A percentile compares a stretch with the other conserved stretches of the same genome.
phyloP scores from a whole-genome alignment of 257 asterid species.

The Hygrophila difformis region DNA sequence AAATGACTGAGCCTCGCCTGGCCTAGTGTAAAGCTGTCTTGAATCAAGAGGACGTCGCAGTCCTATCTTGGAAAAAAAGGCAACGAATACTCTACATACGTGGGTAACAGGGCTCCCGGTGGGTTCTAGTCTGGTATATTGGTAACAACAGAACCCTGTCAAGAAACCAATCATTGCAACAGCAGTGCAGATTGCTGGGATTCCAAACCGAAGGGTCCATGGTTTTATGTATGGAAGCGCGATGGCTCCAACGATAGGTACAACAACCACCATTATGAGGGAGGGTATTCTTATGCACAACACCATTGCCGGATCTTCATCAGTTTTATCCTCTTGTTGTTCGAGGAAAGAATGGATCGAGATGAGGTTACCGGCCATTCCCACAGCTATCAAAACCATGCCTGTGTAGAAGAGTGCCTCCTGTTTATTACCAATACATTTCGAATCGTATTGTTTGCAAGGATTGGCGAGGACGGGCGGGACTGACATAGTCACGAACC shows the following conservation, averaged over 20 bases:
- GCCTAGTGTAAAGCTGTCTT: conserved; percentile 1
- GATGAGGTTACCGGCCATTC: conserved; percentile 28
- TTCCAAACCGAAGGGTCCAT: conserved; percentile 41
- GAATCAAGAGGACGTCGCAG: conserved; percentile 13
- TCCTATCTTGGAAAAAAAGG: conserved; percentile 21
- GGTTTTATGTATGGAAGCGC: conserved; percentile 47
- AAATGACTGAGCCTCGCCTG: neutral
- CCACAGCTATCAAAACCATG: conserved; percentile 36
- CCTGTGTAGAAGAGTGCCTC: conserved; percentile 35
- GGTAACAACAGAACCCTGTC: conserved; percentile 21
- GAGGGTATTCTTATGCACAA: neutral
- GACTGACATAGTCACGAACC: conserved; percentile 41
- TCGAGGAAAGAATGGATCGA: conserved; percentile 20
- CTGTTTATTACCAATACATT: conserved; percentile 40
- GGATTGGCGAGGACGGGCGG: conserved; percentile 35
- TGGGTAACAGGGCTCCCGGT: conserved; percentile 33
- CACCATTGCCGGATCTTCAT: no score
- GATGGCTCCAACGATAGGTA: conserved; percentile 26
- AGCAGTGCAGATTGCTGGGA: conserved; percentile 37
- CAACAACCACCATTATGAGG: neutral
- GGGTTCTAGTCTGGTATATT: neutral
- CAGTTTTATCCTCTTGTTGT: conserved; percentile 11
- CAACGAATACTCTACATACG: conserved; percentile 41
- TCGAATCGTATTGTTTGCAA: conserved; percentile 31
- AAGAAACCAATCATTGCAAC: conserved; percentile 29